Evolutionary conservation across 768 basidiomycete genomes (phyloP), one percentile per base, ranked within the genome.

Genomic region (Tricholoma matsutake): DNA sequence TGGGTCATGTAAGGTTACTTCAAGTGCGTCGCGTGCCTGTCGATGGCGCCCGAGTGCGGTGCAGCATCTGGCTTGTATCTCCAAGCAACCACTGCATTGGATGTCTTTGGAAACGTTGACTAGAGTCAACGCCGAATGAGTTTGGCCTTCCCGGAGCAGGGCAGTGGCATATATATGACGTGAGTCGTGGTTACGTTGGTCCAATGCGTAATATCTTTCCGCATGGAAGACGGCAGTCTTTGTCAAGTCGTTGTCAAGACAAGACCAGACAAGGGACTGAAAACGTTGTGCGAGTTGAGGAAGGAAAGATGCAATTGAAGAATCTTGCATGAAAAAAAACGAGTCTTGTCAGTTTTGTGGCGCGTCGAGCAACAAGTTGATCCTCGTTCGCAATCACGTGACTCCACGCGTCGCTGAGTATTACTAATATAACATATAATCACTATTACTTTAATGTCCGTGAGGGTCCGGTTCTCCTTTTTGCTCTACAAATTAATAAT

Each of bases 161-260:
- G 87, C 81, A 45, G 83, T 87, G 64, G 93, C 92, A 79, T 92
- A 91, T 49, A 95, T 82, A 78, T 92, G 92, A 59, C 91, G 84
- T 65, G 92, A 86, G 69, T 91, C 87, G 71, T 96, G 94, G 73
- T 85, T 86, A 31, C 78, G 72, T 62, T 81, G 79, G 73, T 91
- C 87, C 72, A 91, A 75, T 41, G 86, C 83, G 71, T 82, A 89
- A 72, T 91, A 91, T 64, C 92, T 79, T 75, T 96, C 94, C 35
- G 93, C 92, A 76, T 91, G 91, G 78, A 96, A 96, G 51, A 92
- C 83, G 41, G 94, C 93, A 11, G 92, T 87, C 73, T 82, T 84
- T 67, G 83, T 79, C 49, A 94, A 85, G 68, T 89, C 89, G 58
- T 86, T 82, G 77, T 94, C 92, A 61, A 94, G 86, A 75, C 86